Evolutionary conservation across 805 yeast genomes (phyloP).

Genomic region (Teunomyces panamensis): DNA sequence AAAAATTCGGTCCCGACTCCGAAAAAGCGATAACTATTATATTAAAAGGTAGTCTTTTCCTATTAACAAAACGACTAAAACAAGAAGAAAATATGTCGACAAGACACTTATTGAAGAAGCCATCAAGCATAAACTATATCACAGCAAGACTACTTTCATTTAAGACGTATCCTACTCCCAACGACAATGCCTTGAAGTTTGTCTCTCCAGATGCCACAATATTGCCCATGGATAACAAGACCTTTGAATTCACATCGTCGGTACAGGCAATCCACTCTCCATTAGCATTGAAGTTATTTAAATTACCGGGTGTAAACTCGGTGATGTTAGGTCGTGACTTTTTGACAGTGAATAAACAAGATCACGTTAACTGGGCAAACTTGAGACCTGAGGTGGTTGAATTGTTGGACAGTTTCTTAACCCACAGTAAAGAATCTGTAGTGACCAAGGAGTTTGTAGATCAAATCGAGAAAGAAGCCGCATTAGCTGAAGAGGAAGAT

Average conservation of each 20-base stretch:
- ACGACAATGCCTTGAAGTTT: slow-evolving; percentile 72
- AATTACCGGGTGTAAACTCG: slow-evolving; percentile 61
- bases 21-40: slow-evolving; percentile 3
- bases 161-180: slow-evolving; percentile 62
- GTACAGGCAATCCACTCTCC: slow-evolving; percentile 62
- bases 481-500: slow-evolving; percentile 50
- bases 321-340: slow-evolving; percentile 74
- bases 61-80: background rate
- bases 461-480: slow-evolving; percentile 37
- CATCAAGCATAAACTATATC: background rate
- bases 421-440: slow-evolving; percentile 36
- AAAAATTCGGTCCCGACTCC: slow-evolving; percentile 5
- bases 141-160: slow-evolving; percentile 28
- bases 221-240: slow-evolving; percentile 44
- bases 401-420: slow-evolving; percentile 49
- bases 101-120: background rate
- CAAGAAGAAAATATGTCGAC: background rate
- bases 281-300: slow-evolving; percentile 58
- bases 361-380: slow-evolving; percentile 56
- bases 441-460: slow-evolving; percentile 40
- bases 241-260: slow-evolving; percentile 52
- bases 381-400: slow-evolving; percentile 60
- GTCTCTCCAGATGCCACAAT: slow-evolving; percentile 47
- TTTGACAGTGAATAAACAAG: slow-evolving; percentile 67
- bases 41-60: background rate